Base-by-base conservation (phyloP, 2,329 filamentous ascomycete genomes). In the Parascedosporium putredinis region DNA sequence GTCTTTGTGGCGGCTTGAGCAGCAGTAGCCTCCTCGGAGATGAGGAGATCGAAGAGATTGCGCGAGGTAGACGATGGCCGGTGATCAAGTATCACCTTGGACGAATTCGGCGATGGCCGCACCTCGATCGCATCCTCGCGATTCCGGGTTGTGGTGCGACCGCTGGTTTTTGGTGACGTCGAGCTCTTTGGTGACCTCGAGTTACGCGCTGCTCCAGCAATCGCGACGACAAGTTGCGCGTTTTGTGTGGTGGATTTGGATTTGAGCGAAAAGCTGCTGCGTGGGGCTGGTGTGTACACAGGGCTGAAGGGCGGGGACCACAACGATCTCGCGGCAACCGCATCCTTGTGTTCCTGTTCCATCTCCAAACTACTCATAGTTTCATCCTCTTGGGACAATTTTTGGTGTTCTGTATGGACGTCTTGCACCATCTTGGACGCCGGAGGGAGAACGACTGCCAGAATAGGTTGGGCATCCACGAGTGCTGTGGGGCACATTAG, bases 1-100 rank as follows among this genome's bases (percentile, higher is more conserved):
- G 63, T 55, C 51, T 18, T 40, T 20, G n/a, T n/a, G 22, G 36
- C 36, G n/a, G 4, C 9, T n/a, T n/a, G 36, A 18, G 18, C n/a
- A n/a, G n/a, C n/a, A n/a, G n/a, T n/a, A n/a, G 22, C 36, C 16
- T 40, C 36, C 14, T 20, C 10, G 36, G 5, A 8, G 38, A 42
- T 14, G 10, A 4, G n/a, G 9, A 42, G 38, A 23, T 42, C 38
- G 38, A 42, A 42, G 16, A 42, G 38, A 12, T 42, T 42, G 23
- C 16, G 38, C 6, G 38, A 42, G 16, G 38, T 20, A 14, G 38
- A 16, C 14, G 38, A 42, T 16, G 6, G 3, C 10, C 38, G 38
- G 14, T 42, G 38, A 20, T 12, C 9, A 20, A 42, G 7, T 10
- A 42, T 42, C 7, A 9, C 38, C 20, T 22, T 42, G 38, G n/a